A percentile compares a stretch with the other conserved stretches of the same genome.
Conservation (phyloP, 768 basidiomycete genomes). For the Xerocomellus chrysenteron region DNA sequence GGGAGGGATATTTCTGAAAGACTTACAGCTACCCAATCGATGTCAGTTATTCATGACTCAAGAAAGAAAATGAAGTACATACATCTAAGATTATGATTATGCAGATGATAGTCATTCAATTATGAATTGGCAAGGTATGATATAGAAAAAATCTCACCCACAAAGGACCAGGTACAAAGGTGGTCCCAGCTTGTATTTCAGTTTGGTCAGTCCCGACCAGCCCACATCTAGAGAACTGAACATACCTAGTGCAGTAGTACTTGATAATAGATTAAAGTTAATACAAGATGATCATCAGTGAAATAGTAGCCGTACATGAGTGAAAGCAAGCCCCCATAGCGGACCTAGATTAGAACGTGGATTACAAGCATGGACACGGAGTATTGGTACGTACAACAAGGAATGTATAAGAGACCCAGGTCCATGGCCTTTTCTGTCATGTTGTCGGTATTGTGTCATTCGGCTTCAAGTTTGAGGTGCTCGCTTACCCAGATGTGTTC, state of each 20-base stretch:
- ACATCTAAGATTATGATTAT: slow-evolving; percentile 1
- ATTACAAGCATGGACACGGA: neutral
- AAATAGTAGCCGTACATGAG: neutral
- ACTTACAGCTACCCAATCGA: neutral
- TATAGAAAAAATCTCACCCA: neutral
- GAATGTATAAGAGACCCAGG: slow-evolving; percentile 5
- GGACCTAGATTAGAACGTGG: neutral
- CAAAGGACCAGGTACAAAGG: slow-evolving; percentile 4
- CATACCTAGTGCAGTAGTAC: neutral
- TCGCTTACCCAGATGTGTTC: slow-evolving; percentile 7
- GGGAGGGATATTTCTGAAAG: no score
- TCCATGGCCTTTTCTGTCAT: slow-evolving; percentile 5
- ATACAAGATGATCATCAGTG: neutral
- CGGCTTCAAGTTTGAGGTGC: neutral
- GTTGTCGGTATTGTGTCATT: neutral
- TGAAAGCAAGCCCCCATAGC: slow-evolving; percentile 3
- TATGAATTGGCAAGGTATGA: neutral
- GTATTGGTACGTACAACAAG: neutral
- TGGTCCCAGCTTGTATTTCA: neutral
- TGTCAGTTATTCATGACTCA: neutral
- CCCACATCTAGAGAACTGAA: no score
- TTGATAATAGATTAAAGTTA: neutral
- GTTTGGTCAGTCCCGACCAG: neutral
- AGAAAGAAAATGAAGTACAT: neutral
- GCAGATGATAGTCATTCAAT: neutral